These are phyloP conservation scores for Colletotrichum tamarilloi DNA, from an alignment of 2,329 filamentous ascomycete genomes.

Conservation along the genomic window DNA sequence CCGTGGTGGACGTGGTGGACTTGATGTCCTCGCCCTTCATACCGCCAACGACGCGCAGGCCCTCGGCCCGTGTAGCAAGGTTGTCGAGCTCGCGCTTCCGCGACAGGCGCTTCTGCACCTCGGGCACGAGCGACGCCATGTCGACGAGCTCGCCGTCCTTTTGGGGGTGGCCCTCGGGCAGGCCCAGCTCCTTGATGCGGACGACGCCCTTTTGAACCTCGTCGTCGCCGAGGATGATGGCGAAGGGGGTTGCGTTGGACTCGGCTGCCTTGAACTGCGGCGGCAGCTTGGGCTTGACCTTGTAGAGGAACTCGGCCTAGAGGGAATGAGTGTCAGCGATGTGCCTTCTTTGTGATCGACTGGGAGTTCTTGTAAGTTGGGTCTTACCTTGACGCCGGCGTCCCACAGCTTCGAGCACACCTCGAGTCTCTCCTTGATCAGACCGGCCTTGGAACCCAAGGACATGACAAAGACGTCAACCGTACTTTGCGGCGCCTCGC, in stretches of 20 bases:
- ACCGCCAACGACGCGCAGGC: conserved; percentile 58
- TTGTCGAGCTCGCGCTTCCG: conserved; percentile 57
- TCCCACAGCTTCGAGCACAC: conserved; percentile 84
- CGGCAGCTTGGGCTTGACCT: conserved; percentile 88
- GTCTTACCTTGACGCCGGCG: conserved; percentile 80
- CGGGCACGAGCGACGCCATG: conserved; percentile 69
- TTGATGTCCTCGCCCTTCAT: conserved; percentile 55
- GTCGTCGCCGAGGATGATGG: conserved; percentile 90
- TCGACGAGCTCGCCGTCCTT: conserved; percentile 87
- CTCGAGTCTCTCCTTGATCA: conserved; percentile 85
- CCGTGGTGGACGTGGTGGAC: conserved; percentile 38
- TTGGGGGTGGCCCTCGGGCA: conserved; percentile 85
- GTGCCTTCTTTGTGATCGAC: not conserved
- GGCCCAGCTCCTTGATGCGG: conserved; percentile 82
- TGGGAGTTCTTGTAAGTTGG: not conserved
- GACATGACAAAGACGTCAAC: conserved; percentile 96
- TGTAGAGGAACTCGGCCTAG: conserved; percentile 86
- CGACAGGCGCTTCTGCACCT: conserved; percentile 64
- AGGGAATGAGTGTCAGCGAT: not conserved
- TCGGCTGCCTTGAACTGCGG: conserved; percentile 95
- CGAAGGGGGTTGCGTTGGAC: conserved; percentile 81
- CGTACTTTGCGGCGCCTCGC: conserved; percentile 64
- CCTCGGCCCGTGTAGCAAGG: conserved; percentile 55
- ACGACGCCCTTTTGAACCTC: conserved; percentile 86
- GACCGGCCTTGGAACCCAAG: conserved; percentile 85